Conservation (phyloP, 345 rosid genomes). For the Citrus glauca region DNA sequence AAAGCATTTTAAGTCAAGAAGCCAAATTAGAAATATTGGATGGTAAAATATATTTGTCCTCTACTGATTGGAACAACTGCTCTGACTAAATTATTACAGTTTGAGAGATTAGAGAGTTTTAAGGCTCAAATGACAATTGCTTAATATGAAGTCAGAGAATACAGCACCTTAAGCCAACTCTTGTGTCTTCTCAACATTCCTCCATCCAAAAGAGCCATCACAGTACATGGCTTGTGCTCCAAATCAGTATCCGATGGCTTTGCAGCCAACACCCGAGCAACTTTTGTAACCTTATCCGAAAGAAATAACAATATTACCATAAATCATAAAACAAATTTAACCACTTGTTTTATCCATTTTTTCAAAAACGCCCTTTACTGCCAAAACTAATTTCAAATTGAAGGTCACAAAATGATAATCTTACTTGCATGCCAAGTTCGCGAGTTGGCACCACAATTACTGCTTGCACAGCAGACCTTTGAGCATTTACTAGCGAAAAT, state of each 20-base stretch:
- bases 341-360: not conserved
- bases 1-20: not conserved
- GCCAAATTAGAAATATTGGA: not conserved
- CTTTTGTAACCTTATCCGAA: conserved; percentile 61
- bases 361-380: not conserved
- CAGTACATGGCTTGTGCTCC: conserved; percentile 54
- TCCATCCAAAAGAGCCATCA: conserved; percentile 93
- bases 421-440: conserved; percentile 93
- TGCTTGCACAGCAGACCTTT: conserved; percentile 81
- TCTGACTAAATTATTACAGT: not conserved
- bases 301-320: conserved; percentile 7
- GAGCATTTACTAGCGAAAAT: conserved; percentile 57
- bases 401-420: conserved; percentile 8
- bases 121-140: not conserved
- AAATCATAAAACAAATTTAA: too few relatives aligned
- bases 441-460: conserved; percentile 83
- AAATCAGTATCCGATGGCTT: conserved; percentile 37
- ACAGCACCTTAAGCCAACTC: conserved; percentile 81
- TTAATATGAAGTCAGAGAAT: not conserved
- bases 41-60: not conserved
- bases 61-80: not conserved
- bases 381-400: not conserved
- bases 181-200: conserved; percentile 77
- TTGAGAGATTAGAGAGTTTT: not conserved
- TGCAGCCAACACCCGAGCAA: conserved; percentile 74